Evolutionary conservation across 345 rosid species (phyloP), one percentile per base, ranked within the genome.

Genomic region (Hibiscus trionum): DNA sequence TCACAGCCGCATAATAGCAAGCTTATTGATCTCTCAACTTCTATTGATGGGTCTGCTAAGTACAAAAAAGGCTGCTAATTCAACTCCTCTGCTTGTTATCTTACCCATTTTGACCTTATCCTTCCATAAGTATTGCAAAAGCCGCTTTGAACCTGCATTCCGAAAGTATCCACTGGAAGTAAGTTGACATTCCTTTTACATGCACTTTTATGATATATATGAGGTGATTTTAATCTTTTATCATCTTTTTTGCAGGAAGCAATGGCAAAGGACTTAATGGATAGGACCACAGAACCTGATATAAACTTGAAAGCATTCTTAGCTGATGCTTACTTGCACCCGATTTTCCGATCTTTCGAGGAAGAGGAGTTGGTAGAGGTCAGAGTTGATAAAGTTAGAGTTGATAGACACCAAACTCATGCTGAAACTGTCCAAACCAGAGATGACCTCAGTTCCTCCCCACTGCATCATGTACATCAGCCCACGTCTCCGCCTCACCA

Each of bases 61-160:
- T 52, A 92, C 99, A 8, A 95, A 95, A 81, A 61, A 86, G 47
- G 99, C 99, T 71, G 97, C 94, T 24, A 85, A 90, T 24, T 95
- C 98, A 16, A 92, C 98, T 31, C 98, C 99, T 62, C 76, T 92
- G 77, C 93, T 95, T 10, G 80, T 84, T 61, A 71, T 86, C 79
- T 85, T 95, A 66, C 98, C 99, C 15, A 55, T 95, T 64, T 81
- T 92, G 75, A 95, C 99, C 47, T 75, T 90, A 73, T 72, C 79
- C 61, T 95, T 95, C 87, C 98, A 92, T 81, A 89, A 89, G 76
- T 95, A 89, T 82, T 92, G 97, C 90, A 92, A 90, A 83, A 79
- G 62, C 76, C 97, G 99, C 14, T 92, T 95, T 21, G 99, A 92
- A 74, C 97, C 98, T 9, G 98, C 99, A 74, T 95, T 95, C 49